These are phyloP conservation scores for Starmera dryadoides DNA, from an alignment of 805 yeast species.

Conservation along the genomic window DNA sequence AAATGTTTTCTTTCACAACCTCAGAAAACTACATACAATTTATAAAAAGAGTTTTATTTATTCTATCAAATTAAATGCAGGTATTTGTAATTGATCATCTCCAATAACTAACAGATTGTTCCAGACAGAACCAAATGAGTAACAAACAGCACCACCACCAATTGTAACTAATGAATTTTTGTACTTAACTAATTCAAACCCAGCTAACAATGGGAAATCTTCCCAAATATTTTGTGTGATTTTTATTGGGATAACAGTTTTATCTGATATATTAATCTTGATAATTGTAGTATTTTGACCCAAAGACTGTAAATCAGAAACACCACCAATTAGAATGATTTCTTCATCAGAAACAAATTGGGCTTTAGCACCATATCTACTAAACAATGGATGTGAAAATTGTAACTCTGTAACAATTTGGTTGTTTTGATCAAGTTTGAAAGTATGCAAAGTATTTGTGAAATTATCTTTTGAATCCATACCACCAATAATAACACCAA, in stretches of 20 bases:
- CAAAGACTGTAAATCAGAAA: conserved; percentile 30
- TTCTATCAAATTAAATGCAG: neutral
- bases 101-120: conserved; percentile 19
- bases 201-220: conserved; percentile 41
- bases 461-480: conserved; percentile 17
- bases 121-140: conserved; percentile 65
- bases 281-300: conserved; percentile 30
- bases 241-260: conserved; percentile 16
- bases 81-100: conserved; percentile 1
- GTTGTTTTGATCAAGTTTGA: conserved; percentile 16
- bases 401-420: conserved; percentile 14
- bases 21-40: too few relatives aligned
- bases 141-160: conserved; percentile 80
- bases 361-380: conserved; percentile 43
- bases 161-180: conserved; percentile 20
- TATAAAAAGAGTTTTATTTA: too few relatives aligned
- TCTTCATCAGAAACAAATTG: conserved; percentile 22
- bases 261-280: conserved; percentile 19
- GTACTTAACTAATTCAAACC: conserved; percentile 35
- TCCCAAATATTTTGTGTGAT: conserved; percentile 32
- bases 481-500: conserved; percentile 48
- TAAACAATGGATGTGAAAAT: conserved; percentile 24
- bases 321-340: conserved; percentile 52
- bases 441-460: conserved; percentile 25
- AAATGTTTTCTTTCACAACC: too few relatives aligned